Evolutionary conservation across 2,329 filamentous ascomycete species (phyloP).

Genomic region (Hirsutella rhossiliensis): DNA sequence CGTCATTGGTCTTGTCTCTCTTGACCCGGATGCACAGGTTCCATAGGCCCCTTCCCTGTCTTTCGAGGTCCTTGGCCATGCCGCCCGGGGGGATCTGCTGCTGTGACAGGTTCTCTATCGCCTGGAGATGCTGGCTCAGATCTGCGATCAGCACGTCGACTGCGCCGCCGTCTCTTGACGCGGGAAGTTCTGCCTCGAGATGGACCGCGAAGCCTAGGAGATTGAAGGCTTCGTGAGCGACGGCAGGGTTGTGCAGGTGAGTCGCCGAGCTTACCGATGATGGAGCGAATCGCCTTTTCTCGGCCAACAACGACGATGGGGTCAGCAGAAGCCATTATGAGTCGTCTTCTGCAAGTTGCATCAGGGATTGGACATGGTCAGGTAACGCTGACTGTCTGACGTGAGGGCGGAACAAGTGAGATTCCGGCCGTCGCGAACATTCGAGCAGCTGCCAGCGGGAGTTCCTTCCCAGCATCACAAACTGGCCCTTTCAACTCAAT

Average conservation of each 20-base stretch:
- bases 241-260: not conserved
- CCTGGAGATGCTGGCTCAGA: constrained; percentile 14
- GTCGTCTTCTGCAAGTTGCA: not conserved
- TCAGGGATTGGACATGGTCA: no score
- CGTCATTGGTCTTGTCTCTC: constrained; percentile 8
- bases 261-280: constrained; percentile 9
- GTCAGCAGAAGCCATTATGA: constrained; percentile 10
- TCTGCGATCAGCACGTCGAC: constrained; percentile 27
- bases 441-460: not conserved
- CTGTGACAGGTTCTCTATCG: constrained; percentile 7
- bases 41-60: constrained; percentile 49
- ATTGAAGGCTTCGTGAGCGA: not conserved
- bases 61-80: constrained; percentile 35
- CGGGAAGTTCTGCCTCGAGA: constrained; percentile 12
- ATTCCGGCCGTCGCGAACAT: not conserved
- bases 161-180: constrained; percentile 16
- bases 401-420: not conserved
- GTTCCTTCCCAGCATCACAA: not conserved
- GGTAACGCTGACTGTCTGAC: no score
- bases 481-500: not conserved
- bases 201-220: constrained; percentile 15
- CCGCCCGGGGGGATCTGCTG: not conserved
- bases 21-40: constrained; percentile 48
- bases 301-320: constrained; percentile 6
- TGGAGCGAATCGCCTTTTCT: constrained; percentile 11